phyloP scores from a whole-genome alignment of 352 stramenopile species.

The Phytophthora tentaculata region DNA sequence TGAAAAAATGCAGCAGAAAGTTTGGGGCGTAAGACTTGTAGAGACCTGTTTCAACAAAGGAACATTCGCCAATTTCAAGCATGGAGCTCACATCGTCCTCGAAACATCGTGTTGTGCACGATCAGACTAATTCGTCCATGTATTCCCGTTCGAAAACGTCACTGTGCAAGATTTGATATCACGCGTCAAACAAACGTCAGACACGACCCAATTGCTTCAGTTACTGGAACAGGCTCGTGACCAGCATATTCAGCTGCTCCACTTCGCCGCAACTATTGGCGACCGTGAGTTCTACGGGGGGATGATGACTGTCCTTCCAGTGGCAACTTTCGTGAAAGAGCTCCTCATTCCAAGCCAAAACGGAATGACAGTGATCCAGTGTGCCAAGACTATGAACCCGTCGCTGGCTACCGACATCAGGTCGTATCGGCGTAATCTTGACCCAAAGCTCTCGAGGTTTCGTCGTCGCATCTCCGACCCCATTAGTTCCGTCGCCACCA shows the following conservation, averaged over 20 bases:
- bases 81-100: background rate
- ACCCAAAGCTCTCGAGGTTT: background rate
- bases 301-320: conserved; percentile 16
- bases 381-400: conserved; percentile 11
- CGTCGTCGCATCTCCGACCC: background rate
- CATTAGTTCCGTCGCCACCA: background rate
- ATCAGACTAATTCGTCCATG: background rate
- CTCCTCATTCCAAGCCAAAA: conserved; percentile 10
- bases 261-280: conserved; percentile 15
- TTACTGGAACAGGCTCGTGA: conserved; percentile 12
- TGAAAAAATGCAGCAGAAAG: no score
- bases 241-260: conserved; percentile 1
- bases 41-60: no score
- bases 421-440: conserved; percentile 8
- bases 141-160: background rate
- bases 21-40: no score
- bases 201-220: background rate
- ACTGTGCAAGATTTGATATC: conserved; percentile 5
- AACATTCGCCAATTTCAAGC: background rate
- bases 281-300: conserved; percentile 19
- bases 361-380: conserved; percentile 7
- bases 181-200: conserved; percentile 6
- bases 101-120: background rate
- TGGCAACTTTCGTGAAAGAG: conserved; percentile 11
- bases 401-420: conserved; percentile 2